Conservation (phyloP, 2,329 filamentous ascomycete genomes). For the Sarocladium brachiariae region DNA sequence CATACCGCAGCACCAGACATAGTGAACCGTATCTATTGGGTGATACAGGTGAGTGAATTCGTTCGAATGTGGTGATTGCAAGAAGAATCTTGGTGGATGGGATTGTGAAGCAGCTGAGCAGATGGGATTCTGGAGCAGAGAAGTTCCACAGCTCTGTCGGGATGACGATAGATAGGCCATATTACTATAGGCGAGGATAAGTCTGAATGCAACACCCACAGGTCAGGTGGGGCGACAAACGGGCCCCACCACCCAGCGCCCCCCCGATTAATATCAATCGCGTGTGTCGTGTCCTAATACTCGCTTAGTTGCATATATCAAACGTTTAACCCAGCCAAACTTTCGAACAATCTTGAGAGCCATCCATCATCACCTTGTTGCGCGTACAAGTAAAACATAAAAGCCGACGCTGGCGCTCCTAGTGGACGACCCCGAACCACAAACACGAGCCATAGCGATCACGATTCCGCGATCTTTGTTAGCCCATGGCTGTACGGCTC, state of each 20-base stretch:
- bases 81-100: no score
- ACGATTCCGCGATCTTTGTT: background rate
- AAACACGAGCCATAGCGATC: background rate
- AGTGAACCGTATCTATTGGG: no score
- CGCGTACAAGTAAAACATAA: background rate
- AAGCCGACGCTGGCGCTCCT: background rate
- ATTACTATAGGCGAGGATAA: constrained; percentile 5
- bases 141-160: constrained; percentile 4
- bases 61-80: no score
- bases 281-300: background rate
- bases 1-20: constrained; percentile 35
- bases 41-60: no score
- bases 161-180: constrained; percentile 7
- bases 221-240: background rate
- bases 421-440: background rate
- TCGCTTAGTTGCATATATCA: constrained; percentile 6
- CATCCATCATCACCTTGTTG: background rate
- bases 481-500: background rate
- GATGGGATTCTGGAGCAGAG: background rate
- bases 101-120: no score
- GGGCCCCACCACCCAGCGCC: background rate
- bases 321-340: background rate
- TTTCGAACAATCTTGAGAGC: no score
- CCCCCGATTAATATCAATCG: background rate
- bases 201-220: no score